Evolutionary conservation across 2,329 filamentous ascomycete species (phyloP).

Genomic region (Microcera coccophila): DNA sequence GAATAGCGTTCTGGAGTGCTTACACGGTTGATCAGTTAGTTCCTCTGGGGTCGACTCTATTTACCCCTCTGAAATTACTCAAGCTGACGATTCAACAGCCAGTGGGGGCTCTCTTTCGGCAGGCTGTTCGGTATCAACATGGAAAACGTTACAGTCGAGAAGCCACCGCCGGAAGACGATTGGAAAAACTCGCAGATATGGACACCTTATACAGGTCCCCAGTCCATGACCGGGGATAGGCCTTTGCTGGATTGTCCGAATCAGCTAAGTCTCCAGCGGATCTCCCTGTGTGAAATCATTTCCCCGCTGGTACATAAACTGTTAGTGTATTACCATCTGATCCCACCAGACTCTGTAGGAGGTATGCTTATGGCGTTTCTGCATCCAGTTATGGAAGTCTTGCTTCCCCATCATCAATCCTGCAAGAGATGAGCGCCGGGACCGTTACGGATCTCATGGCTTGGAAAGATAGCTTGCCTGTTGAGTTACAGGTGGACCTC

Average conservation of each 20-base stretch:
- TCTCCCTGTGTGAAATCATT: no score
- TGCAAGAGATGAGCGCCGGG: slow-evolving; percentile 19
- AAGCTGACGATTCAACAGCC: no score
- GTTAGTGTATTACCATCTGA: no score
- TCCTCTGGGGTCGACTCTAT: background rate
- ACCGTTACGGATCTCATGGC: background rate
- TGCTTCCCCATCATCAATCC: slow-evolving; percentile 8
- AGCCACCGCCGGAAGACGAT: slow-evolving; percentile 1
- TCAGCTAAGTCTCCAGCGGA: no score
- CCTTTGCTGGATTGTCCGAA: no score
- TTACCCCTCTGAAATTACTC: no score
- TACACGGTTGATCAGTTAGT: slow-evolving; percentile 2
- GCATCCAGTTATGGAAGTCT: slow-evolving; percentile 22
- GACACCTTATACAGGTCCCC: no score
- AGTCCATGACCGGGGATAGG: no score
- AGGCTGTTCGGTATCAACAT: slow-evolving; percentile 4
- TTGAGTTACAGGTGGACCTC: slow-evolving; percentile 1
- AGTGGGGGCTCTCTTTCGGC: slow-evolving; percentile 6
- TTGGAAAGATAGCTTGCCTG: slow-evolving; percentile 3
- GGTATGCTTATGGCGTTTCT: no score
- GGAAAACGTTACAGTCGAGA: slow-evolving; percentile 2
- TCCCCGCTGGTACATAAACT: no score
- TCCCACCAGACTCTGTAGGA: no score
- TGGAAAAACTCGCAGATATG: background rate
- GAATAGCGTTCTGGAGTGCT: slow-evolving; percentile 3